Evolutionary conservation across 805 yeast genomes (phyloP), one percentile per base, ranked within the genome.

Genomic region (Debaryomyces castellii): DNA sequence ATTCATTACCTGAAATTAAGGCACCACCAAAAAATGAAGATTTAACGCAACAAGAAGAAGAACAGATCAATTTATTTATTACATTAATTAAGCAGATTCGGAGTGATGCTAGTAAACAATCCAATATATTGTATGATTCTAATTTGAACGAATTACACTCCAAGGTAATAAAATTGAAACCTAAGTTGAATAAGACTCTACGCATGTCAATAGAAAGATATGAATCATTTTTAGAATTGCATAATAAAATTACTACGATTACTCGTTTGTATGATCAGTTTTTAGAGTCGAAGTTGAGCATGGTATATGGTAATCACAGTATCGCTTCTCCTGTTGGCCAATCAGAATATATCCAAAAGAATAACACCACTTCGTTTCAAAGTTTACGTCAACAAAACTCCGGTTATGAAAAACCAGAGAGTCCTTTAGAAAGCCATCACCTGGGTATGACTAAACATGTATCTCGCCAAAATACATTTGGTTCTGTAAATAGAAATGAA

Each of bases 211-310:
- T 77, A 25, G 75, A 77, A 30, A 83, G 79, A 51, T 80, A 89
- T 55, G 92, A 89, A 42, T 63, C 67, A 17, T 76, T 83, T 50
- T 76, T 86, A 51, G 88, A 86, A 40, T 73, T 87, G 80, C 89
- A 87, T 65, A 79, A 85, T 40, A 89, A 90, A 56, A 77, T 90
- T 44, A 83, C 87, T 44, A 83, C 89, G 4, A 83, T 89, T 25
- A 78, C 83, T 58, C 77, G 85, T 49, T 70, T 85, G n/a, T 90
- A 89, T 56, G 96, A 89, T 60, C 79, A 78, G 48, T 74, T 86
- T 41, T 70, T 89, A 48, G 96, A 90, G 48, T 51, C 57, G n/a
- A 69, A 69, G 48, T 62, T 70, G 47, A 59, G 52, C 45, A 58
- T 60, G 49, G 76, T 74, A 1, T 71, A 69, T 52, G 64, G 66